These are phyloP conservation scores for Didymella exigua DNA, from an alignment of 2,329 filamentous ascomycete genomes.

Conservation along the genomic window DNA sequence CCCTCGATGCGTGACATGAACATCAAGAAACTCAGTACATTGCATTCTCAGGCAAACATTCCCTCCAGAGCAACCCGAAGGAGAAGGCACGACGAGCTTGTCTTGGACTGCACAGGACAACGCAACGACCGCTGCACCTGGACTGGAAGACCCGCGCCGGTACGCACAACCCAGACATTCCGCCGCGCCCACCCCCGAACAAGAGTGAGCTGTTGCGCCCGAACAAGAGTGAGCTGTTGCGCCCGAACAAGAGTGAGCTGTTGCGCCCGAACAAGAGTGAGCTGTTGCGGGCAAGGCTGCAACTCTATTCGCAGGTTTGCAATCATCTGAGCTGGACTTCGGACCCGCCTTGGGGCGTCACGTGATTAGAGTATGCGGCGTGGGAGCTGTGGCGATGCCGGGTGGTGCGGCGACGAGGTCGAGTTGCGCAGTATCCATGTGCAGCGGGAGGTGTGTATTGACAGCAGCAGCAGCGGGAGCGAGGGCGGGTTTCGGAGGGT, in stretches of 20 bases:
- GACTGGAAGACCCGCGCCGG: background rate
- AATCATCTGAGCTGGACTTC: too few species aligned
- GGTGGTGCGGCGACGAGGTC: slow-evolving; percentile 20
- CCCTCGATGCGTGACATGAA: background rate
- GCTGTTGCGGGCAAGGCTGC: too few species aligned
- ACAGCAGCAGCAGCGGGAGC: background rate
- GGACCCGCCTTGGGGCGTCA: too few species aligned
- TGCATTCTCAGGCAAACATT: background rate
- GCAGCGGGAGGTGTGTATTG: slow-evolving; percentile 1
- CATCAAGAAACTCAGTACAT: too few species aligned
- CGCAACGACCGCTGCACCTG: too few species aligned
- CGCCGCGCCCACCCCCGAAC: background rate
- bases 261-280: too few species aligned
- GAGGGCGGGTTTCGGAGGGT: background rate
- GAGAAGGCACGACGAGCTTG: background rate
- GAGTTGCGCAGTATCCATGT: slow-evolving; percentile 28
- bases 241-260: too few species aligned
- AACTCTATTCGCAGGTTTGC: too few species aligned
- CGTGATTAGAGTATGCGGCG: too few species aligned
- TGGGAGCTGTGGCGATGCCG: background rate
- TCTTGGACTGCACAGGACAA: too few species aligned
- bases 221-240: too few species aligned
- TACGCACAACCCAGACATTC: background rate
- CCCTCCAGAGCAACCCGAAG: background rate
- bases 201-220: background rate